Evolutionary conservation across 1,284 basidiomycete genomes (phyloP), one percentile per base, ranked within the genome.

Genomic region (Laetiporus sulphureus): DNA sequence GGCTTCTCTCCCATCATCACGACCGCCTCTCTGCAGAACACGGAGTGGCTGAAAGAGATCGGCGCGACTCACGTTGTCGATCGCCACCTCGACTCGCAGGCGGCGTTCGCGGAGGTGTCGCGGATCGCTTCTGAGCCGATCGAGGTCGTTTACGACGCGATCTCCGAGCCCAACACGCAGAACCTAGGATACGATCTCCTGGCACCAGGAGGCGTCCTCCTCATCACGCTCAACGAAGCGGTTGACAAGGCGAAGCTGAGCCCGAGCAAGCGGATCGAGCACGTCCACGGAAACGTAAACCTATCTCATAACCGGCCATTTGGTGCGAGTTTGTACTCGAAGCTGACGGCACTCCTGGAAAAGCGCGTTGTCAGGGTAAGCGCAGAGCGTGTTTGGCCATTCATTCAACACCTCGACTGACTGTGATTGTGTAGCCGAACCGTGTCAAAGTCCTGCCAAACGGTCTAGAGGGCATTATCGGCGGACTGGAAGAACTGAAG

Each of bases 1-100:
- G 72, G 72, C 0, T 73, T 75, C 56, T 66, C 66, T 29, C 8
- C n/a, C 5, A 71, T 75, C 47, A 66, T 76, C 48, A 59, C 69
- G 2, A 75, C 73, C 8, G 62, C 71, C 8, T 75, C 73, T 6
- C 47, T 57, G 7, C 65, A 66, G 45, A 68, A 77, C 51, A 49
- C 54, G 1, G 60, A 52, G 0, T 58, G 53, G 42, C 60, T 75
- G 38, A 68, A 69, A 46, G 47, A 55, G 0, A 54, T 56, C 31
- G 55, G 55, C 2, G 50, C 57, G 47, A 50, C 46, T 8, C 52
- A 57, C 30, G 47, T 56, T 21, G 20, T 56, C 50, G 55, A 57
- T 39, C 49, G 55, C 30, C 40, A 41, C 21, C 40, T 53, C 7
- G 37, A 44, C 5, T 20, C 34, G 10, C 40, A 34, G 7, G 23